Base-by-base conservation (phyloP, 208 protist species). In the Acanthamoeba healyi region DNA sequence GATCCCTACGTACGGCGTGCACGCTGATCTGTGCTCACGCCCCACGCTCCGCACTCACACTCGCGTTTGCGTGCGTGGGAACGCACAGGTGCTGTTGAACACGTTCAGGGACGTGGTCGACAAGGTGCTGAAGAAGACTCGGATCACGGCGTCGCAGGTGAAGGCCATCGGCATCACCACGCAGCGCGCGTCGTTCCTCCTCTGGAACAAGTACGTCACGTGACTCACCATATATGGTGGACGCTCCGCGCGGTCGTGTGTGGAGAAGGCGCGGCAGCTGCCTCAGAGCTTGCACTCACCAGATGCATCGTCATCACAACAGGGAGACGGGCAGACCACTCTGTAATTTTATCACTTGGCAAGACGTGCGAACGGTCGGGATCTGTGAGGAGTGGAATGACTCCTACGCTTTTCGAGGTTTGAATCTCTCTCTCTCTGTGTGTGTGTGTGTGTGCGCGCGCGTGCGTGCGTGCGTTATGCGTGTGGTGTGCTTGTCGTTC, bases 281-380 rank as follows among this genome's bases (percentile, higher is more conserved):
- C 14, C 54, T n/a, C n/a, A n/a, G n/a, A n/a, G n/a, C 70, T 36
- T 74, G 34, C 12, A 6, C 10, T 72, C 14, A 58, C 10, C n/a
- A 81, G 15, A 5, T n/a, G 4, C 32, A 46, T 38, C 40, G 12
- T 6, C 24, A 81, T 7, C 40, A 38, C 24, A 6, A 49, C 70
- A 93, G 89, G 70, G 67, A 93, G 15, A 93, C 89, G 24, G 89
- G 89, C 4, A 58, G 46, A 32, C 89, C 89, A 29, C 44, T 93
- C 19, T 82, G 89, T 29, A 93, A 93, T 40, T 93, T 93, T 56
- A 93, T 93, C 32, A 67, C 44, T 15, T 93, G 89, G 89, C 89
- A 93, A n/a, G 89, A 93, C 32, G 89, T 93, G 40, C 61, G 89
- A 4, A 82, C 89, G 1, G 61, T 40, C 26, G 46, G 49, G 6